These are phyloP conservation scores for Ulmus americana DNA, from an alignment of 331 rosid genomes.

Conservation along the genomic window DNA sequence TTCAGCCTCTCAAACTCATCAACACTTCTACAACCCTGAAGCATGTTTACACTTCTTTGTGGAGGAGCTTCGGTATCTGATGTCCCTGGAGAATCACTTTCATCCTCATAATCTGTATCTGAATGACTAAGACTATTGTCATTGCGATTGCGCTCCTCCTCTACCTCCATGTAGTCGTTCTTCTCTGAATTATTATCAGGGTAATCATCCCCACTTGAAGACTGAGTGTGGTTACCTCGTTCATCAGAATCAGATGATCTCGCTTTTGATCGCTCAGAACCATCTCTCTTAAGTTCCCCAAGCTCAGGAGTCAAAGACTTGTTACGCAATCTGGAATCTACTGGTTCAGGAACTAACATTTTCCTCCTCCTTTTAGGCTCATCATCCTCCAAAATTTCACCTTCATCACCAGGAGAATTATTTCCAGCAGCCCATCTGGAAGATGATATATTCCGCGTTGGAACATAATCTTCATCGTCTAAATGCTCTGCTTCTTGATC, in stretches of 20 bases:
- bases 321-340: conserved; percentile 37
- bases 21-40: conserved; percentile 93
- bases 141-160: conserved; percentile 38
- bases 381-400: conserved; percentile 50
- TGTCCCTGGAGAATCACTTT: conserved; percentile 37
- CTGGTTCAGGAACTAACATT: conserved; percentile 26
- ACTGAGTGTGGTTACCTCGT: conserved; percentile 38
- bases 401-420: conserved; percentile 76
- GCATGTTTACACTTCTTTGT: conserved; percentile 78
- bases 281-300: conserved; percentile 51
- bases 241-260: conserved; percentile 67
- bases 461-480: conserved; percentile 63
- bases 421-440: conserved; percentile 95
- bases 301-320: conserved; percentile 51
- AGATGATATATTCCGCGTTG: conserved; percentile 68
- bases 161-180: conserved; percentile 63
- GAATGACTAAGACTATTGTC: conserved; percentile 45
- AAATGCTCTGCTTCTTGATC: conserved; percentile 42
- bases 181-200: conserved; percentile 44
- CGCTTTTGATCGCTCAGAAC: conserved; percentile 40
- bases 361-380: conserved; percentile 57
- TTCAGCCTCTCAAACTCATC: conserved; percentile 94
- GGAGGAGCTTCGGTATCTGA: conserved; percentile 55
- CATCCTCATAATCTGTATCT: conserved; percentile 56
- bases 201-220: conserved; percentile 53